These are phyloP conservation scores for Scalesia atractyloides DNA, from an alignment of 129 eudicot genomes.

Conservation along the genomic window DNA sequence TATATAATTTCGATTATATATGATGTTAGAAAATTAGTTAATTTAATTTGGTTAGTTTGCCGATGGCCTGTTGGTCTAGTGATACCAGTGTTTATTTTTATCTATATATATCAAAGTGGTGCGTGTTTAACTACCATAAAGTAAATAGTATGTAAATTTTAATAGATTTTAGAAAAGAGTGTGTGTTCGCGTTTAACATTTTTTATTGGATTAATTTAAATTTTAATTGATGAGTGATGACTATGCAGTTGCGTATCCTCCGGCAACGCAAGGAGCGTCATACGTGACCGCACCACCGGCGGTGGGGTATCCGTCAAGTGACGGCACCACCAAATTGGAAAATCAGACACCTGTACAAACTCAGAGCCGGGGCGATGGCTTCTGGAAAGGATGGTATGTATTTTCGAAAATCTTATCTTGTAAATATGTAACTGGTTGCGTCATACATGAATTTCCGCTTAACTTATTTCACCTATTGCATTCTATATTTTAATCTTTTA, in stretches of 20 bases:
- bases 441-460: no score
- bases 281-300: constrained; percentile 42
- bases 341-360: constrained; percentile 26
- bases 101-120: no score
- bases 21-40: neutral
- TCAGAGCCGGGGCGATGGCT: constrained; percentile 59
- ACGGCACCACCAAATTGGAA: constrained; percentile 10
- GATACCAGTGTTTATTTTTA: no score
- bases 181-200: neutral
- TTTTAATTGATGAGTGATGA: neutral
- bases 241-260: constrained; percentile 48
- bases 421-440: no score
- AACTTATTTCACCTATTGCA: no score
- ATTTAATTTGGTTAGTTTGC: neutral
- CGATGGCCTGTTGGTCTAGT: no score
- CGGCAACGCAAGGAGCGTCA: constrained; percentile 30
- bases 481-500: no score
- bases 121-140: no score
- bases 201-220: neutral
- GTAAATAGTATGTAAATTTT: no score
- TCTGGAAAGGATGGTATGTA: constrained; percentile 64
- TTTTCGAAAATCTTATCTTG: no score
- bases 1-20: neutral
- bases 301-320: constrained; percentile 52
- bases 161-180: no score